Conservation (phyloP, 768 basidiomycete genomes). For the Jaapia argillacea region DNA sequence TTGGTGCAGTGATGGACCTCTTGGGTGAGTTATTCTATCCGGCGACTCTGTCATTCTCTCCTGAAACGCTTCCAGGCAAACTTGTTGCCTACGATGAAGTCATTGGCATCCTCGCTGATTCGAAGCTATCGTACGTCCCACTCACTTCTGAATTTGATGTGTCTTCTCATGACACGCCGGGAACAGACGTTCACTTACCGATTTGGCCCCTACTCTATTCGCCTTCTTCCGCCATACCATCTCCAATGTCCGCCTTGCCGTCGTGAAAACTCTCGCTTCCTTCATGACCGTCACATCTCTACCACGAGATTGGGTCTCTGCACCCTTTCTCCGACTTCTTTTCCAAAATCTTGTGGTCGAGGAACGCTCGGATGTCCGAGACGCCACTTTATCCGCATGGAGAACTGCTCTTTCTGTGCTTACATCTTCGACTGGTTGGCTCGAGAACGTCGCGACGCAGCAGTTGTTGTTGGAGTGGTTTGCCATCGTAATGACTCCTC, state of each 20-base stretch:
- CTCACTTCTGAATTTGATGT: not conserved
- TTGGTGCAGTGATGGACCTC: constrained; percentile 95
- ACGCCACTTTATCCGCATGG: constrained; percentile 68
- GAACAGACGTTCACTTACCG: constrained; percentile 68
- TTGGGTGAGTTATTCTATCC: constrained; percentile 56
- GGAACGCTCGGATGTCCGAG: constrained; percentile 77
- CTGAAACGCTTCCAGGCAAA: constrained; percentile 41
- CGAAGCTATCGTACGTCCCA: constrained; percentile 66
- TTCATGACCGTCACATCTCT: constrained; percentile 76
- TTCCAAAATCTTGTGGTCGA: constrained; percentile 94
- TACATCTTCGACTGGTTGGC: constrained; percentile 31
- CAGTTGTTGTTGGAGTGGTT: constrained; percentile 77
- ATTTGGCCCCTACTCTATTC: constrained; percentile 79
- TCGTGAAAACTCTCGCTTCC: constrained; percentile 78
- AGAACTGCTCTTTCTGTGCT: constrained; percentile 52
- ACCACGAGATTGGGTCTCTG: constrained; percentile 71
- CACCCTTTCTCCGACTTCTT: constrained; percentile 70
- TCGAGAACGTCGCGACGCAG: constrained; percentile 45
- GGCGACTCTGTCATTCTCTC: not conserved
- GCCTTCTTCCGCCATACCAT: constrained; percentile 98
- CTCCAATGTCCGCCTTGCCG: constrained; percentile 82
- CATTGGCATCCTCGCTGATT: constrained; percentile 62
- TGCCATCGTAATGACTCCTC: constrained; percentile 78
- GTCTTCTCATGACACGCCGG: constrained; percentile 3
- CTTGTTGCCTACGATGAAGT: constrained; percentile 73